Evolutionary conservation across 2,329 filamentous ascomycete species (phyloP).

Genomic region (Aspergillus neotritici): DNA sequence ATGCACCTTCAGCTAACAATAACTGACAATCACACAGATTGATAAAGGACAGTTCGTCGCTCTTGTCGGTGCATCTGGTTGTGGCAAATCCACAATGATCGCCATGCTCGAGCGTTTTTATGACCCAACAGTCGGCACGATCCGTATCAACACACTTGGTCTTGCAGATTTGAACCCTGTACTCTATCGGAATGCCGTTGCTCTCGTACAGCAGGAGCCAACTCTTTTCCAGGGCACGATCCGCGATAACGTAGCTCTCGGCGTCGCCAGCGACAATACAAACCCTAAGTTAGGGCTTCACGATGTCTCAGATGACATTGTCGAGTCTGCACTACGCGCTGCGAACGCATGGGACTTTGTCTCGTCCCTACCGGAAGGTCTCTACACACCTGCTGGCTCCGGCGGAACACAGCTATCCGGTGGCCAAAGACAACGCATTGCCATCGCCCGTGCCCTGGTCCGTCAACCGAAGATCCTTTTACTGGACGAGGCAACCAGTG

Average conservation of each 20-base stretch:
- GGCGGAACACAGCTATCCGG: conserved; percentile 50
- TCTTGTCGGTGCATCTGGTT: conserved; percentile 53
- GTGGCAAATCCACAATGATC: conserved; percentile 64
- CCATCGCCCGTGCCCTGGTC: conserved; percentile 50
- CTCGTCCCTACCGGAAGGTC: conserved; percentile 44
- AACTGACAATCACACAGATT: conserved; percentile 24
- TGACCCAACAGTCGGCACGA: conserved; percentile 57
- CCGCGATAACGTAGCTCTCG: conserved; percentile 64
- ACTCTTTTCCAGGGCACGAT: conserved; percentile 66
- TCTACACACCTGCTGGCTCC: conserved; percentile 49
- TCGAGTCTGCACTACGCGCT: conserved; percentile 28
- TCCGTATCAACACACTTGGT: conserved; percentile 59
- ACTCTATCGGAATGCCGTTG: conserved; percentile 59
- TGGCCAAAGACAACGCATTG: conserved; percentile 51
- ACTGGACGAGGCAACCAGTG: conserved; percentile 52
- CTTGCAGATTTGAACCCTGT: conserved; percentile 56
- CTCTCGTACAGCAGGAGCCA: conserved; percentile 69
- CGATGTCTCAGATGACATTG: conserved; percentile 28
- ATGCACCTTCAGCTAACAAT: background rate
- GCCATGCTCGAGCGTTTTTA: conserved; percentile 62
- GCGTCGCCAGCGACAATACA: too few species aligned
- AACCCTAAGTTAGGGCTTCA: too few species aligned
- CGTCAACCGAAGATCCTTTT: conserved; percentile 47
- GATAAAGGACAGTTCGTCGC: conserved; percentile 49
- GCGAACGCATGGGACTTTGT: conserved; percentile 50